Evolutionary conservation across 1,139 yeast species (phyloP).

Genomic region (Yamadazyma triangularis): DNA sequence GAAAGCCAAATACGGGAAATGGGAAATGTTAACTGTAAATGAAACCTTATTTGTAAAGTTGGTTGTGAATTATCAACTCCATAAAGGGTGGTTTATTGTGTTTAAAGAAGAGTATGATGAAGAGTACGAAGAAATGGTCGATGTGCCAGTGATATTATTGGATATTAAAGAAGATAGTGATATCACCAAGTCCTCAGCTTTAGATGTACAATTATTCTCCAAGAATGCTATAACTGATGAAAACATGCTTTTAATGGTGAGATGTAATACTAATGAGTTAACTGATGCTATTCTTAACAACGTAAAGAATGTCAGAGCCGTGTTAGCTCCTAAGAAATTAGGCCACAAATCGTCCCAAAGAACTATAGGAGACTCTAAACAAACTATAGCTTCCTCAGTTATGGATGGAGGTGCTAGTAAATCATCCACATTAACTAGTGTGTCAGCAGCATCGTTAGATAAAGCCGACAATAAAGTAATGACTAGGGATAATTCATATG

Average conservation of each 20-base stretch:
- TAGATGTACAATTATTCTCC: conserved; percentile 36
- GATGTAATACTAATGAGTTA: conserved; percentile 29
- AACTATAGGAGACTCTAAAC: conserved; percentile 22
- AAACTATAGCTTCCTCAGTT: conserved; percentile 35
- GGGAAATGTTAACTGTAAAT: conserved; percentile 42
- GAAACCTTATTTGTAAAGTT: conserved; percentile 36
- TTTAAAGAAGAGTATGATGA: conserved; percentile 39
- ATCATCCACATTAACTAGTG: conserved; percentile 35
- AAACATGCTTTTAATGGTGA: conserved; percentile 26
- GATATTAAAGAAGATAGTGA: conserved; percentile 23
- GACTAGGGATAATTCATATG: conserved; percentile 11
- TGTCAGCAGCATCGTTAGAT: conserved; percentile 21
- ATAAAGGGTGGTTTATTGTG: conserved; percentile 35
- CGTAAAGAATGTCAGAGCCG: conserved; percentile 26
- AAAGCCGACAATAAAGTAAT: conserved; percentile 1
- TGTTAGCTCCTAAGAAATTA: conserved; percentile 14
- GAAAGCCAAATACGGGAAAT: conserved; percentile 41
- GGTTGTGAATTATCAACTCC: conserved; percentile 30
- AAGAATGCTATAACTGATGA: conserved; percentile 28
- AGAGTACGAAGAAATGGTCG: conserved; percentile 26
- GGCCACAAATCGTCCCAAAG: conserved; percentile 14
- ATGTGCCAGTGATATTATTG: conserved; percentile 34
- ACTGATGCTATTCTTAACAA: conserved; percentile 22
- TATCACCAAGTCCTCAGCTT: conserved; percentile 34
- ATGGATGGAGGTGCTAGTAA: conserved; percentile 24